A percentile compares a stretch with the other conserved stretches of the same genome.
These are phyloP conservation scores for Aspergillus sp. DNA, from an alignment of 2,329 filamentous ascomycete genomes.

Conservation along the genomic window DNA sequence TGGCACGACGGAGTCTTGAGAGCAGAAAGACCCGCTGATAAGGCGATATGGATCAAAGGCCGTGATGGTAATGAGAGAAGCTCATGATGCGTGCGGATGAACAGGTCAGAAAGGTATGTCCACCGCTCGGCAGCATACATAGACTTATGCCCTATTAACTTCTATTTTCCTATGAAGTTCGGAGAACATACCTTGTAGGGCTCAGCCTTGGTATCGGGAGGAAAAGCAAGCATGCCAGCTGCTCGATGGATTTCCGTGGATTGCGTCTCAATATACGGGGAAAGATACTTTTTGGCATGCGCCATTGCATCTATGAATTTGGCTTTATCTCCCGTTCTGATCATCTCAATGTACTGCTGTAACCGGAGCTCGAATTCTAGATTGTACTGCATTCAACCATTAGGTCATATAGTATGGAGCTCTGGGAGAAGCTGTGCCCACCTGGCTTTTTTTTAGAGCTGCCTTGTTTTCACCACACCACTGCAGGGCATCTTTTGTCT, in stretches of 20 bases:
- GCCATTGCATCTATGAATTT: constrained; percentile 76
- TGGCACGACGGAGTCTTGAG: constrained; percentile 96
- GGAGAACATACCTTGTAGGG: constrained; percentile 60
- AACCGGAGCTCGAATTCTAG: constrained; percentile 91
- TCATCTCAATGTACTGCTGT: constrained; percentile 93
- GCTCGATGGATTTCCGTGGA: constrained; percentile 71
- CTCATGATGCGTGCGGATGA: constrained; percentile 82
- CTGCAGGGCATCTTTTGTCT: constrained; percentile 75
- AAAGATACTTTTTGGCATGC: constrained; percentile 82
- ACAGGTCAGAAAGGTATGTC: constrained; percentile 75
- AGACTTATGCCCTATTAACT: constrained; percentile 54
- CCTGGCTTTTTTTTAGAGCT: constrained; percentile 83
- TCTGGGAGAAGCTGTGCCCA: constrained; percentile 43
- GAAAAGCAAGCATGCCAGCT: constrained; percentile 79
- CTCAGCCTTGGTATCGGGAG: constrained; percentile 62
- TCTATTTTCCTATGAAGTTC: background rate
- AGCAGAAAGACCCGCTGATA: constrained; percentile 88
- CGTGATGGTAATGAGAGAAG: constrained; percentile 81
- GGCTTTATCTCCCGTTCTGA: constrained; percentile 66
- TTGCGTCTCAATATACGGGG: constrained; percentile 70
- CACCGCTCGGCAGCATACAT: constrained; percentile 78
- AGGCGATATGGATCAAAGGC: constrained; percentile 85
- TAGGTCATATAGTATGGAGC: background rate
- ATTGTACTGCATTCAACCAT: constrained; percentile 60
- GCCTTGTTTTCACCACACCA: constrained; percentile 97